Conservation (phyloP, 441 rosid species). For the Gossypium trilobum region DNA sequence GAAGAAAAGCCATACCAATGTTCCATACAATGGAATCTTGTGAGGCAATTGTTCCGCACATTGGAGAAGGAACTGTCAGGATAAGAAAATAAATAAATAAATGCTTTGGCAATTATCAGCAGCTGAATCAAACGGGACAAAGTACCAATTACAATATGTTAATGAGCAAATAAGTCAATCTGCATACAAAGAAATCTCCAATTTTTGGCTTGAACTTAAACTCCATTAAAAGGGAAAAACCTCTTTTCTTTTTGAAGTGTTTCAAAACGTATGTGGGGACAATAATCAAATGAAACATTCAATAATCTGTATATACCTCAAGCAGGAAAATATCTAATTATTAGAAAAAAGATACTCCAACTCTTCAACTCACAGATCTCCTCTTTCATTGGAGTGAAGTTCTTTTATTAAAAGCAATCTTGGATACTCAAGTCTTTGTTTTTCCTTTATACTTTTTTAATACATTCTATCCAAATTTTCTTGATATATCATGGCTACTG, state of each 20-base stretch:
- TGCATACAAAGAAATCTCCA: neutral
- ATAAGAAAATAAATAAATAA: neutral
- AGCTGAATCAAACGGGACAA: neutral
- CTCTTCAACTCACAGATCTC: neutral
- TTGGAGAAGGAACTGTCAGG: constrained; percentile 61
- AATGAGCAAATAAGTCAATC: neutral
- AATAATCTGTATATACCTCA: neutral
- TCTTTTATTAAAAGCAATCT: neutral
- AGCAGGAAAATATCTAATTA: neutral
- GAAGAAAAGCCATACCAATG: constrained; percentile 57
- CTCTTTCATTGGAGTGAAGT: neutral
- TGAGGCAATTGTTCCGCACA: constrained; percentile 91
- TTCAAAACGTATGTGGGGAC: neutral
- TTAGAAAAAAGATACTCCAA: neutral
- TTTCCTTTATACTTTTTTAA: neutral
- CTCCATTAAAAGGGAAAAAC: neutral
- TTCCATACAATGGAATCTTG: constrained; percentile 78
- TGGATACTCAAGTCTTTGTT: neutral
- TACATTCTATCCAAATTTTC: neutral
- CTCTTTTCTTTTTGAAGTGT: neutral
- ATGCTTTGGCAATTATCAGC: neutral
- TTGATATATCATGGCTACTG: neutral
- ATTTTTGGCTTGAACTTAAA: neutral
- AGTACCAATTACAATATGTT: neutral
- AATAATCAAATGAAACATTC: neutral